Conservation (phyloP, 768 basidiomycete genomes). For the Rhodotorula babjevae region DNA sequence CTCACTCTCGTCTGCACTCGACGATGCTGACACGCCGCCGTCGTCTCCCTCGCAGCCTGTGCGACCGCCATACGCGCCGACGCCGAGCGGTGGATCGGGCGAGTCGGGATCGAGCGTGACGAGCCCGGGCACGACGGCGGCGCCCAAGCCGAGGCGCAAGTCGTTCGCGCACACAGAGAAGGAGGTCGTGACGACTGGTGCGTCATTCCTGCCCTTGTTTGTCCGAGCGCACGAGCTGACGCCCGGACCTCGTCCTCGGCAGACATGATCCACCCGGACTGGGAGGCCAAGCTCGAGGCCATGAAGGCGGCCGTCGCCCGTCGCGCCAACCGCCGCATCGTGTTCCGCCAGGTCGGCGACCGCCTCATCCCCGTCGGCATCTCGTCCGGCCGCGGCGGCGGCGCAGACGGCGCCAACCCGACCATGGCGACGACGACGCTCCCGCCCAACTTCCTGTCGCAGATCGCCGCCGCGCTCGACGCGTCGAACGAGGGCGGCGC, state of each 20-base stretch:
- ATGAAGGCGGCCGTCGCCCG: slow-evolving; percentile 94
- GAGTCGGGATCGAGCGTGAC: neutral
- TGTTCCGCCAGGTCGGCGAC: slow-evolving; percentile 98
- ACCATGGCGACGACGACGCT: slow-evolving; percentile 35
- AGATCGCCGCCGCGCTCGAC: slow-evolving; percentile 38
- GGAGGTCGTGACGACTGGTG: slow-evolving; percentile 38
- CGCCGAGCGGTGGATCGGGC: neutral
- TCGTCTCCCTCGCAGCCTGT: neutral
- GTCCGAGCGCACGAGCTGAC: no score
- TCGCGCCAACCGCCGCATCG: slow-evolving; percentile 88
- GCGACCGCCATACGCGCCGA: neutral
- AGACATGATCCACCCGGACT: slow-evolving; percentile 95
- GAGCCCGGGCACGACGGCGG: neutral
- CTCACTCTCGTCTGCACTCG: neutral
- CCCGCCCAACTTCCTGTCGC: slow-evolving; percentile 26
- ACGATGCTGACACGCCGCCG: neutral
- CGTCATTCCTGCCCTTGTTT: neutral
- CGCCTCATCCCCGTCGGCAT: slow-evolving; percentile 94
- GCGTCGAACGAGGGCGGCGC: slow-evolving; percentile 14
- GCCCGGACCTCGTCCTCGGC: neutral
- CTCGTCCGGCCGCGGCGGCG: slow-evolving; percentile 71
- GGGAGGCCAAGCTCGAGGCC: slow-evolving; percentile 91
- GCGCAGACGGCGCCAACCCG: slow-evolving; percentile 53
- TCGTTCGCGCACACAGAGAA: slow-evolving; percentile 38
- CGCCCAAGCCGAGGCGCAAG: slow-evolving; percentile 24